Percentiles rank a stretch among this genome's conserved stretches.
phyloP scores from a whole-genome alignment of 768 basidiomycete species.

The Steccherinum ochraceum region DNA sequence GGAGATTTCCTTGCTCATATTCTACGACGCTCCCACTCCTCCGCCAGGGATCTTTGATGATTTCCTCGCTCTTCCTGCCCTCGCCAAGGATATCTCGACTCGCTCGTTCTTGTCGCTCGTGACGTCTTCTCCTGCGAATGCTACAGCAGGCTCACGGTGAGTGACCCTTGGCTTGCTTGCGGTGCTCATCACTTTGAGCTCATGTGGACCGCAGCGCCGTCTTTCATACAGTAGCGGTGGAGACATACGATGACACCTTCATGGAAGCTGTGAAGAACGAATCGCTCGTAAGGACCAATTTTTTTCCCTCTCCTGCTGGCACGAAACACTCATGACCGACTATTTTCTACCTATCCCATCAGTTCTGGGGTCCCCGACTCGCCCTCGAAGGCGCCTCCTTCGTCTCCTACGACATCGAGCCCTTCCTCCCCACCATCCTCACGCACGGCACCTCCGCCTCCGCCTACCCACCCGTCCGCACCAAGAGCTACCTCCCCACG shows the following conservation, averaged over 20 bases:
- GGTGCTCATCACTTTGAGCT: background rate
- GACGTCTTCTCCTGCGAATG: too few relatives aligned
- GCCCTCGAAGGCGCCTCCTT: slow-evolving; percentile 27
- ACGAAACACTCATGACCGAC: too few relatives aligned
- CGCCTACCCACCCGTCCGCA: slow-evolving; percentile 40
- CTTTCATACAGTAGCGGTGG: slow-evolving; percentile 32
- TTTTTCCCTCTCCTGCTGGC: too few relatives aligned
- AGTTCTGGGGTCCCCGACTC: slow-evolving; percentile 36
- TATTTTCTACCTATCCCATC: too few relatives aligned
- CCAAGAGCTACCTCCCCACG: slow-evolving; percentile 29
- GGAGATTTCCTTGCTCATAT: slow-evolving; percentile 24
- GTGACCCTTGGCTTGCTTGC: background rate
- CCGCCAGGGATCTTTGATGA: slow-evolving; percentile 41
- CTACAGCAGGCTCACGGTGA: slow-evolving; percentile 17
- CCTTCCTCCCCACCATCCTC: slow-evolving; percentile 34
- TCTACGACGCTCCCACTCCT: slow-evolving; percentile 48
- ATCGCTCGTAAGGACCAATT: slow-evolving; percentile 29
- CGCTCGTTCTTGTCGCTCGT: slow-evolving; percentile 32
- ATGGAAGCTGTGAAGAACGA: slow-evolving; percentile 37
- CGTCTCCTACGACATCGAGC: slow-evolving; percentile 38
- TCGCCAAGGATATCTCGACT: slow-evolving; percentile 30
- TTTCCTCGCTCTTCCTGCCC: slow-evolving; percentile 32
- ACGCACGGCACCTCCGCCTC: slow-evolving; percentile 28
- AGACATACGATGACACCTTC: slow-evolving; percentile 25
- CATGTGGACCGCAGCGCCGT: slow-evolving; percentile 1